Evolutionary conservation across 176 grass and related monocot genomes (phyloP), one percentile per base, ranked within the genome.

Genomic region (Phragmites australis): DNA sequence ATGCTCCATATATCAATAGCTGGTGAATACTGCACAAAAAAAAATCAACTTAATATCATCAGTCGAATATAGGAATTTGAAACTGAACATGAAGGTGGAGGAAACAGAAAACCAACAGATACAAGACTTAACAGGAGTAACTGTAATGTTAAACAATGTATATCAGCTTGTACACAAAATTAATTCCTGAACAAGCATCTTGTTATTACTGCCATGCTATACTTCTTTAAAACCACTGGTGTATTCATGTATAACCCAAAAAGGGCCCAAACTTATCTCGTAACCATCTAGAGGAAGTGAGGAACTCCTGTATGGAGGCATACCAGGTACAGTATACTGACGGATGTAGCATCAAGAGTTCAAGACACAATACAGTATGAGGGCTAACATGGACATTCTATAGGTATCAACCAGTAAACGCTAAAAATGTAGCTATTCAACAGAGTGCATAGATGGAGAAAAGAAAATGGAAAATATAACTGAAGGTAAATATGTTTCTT

Each of bases 1-100:
- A 98, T 98, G 73, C 96, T 98, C 96, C 96, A 98, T 45, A 92
- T 93, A 85, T 98, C 96, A 79, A 98, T 93, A 74, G 96, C 96
- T 1, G 96, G 86, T 61, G 92, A 94, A 62, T 98, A 98, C 96
- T 97, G 85, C 85, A 89, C 66, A 65, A 45, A 57, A 72, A 57
- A 72, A 42, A 80, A 82, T 77, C 39, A 75, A 62, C 4, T 83
- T 79, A 80, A 18, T 81, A 48, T 49, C 48, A 26, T 65, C 30
- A 42, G 83, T n/a, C 12, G 18, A 49, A 19, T 6, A 68, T 68
- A 8, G 10, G 57, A 45, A 87, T 31, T 25, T 32, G 12, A 49
- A 62, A 43, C 19, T 31, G 29, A 44, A 52, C 4, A 58, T 71
- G 7, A 37, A 54, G 31, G 43, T 44, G 25, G 16, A 56, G 9